A percentile compares a stretch with the other conserved stretches of the same genome.
Conservation (phyloP, 192 early-diverging fungal species). For the Podila verticillata region DNA sequence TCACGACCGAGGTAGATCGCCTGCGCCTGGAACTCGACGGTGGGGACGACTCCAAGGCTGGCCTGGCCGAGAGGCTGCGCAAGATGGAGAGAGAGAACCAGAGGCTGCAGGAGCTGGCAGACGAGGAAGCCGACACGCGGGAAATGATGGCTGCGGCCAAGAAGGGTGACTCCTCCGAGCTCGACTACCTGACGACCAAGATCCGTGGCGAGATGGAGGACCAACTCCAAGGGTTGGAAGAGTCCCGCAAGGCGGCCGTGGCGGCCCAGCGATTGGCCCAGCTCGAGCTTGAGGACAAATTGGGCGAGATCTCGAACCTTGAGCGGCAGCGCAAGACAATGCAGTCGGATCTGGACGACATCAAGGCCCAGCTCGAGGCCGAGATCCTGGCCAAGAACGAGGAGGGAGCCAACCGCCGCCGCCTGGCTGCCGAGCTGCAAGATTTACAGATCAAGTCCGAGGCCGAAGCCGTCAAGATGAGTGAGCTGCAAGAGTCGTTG, state of each 20-base stretch:
- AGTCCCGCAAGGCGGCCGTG: constrained; percentile 81
- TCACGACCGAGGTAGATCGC: constrained; percentile 65
- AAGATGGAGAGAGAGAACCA: constrained; percentile 69
- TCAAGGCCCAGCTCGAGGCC: constrained; percentile 68
- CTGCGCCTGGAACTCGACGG: constrained; percentile 70
- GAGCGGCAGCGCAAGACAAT: constrained; percentile 72
- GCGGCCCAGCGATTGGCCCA: constrained; percentile 77
- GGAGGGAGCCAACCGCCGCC: constrained; percentile 63
- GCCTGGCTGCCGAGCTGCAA: constrained; percentile 67
- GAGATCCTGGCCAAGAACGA: constrained; percentile 73
- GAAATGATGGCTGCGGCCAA: constrained; percentile 68
- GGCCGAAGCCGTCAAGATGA: constrained; percentile 68
- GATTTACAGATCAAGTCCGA: constrained; percentile 70
- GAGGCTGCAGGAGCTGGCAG: constrained; percentile 65
- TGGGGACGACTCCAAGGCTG: constrained; percentile 62
- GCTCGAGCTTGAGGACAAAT: constrained; percentile 85
- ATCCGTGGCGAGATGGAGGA: constrained; percentile 76
- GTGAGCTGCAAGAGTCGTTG: constrained; percentile 65
- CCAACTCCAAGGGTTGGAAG: constrained; percentile 81
- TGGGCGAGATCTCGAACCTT: constrained; percentile 70
- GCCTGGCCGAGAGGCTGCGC: constrained; percentile 52
- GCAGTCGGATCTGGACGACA: constrained; percentile 70
- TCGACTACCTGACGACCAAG: constrained; percentile 65
- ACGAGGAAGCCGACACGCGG: constrained; percentile 65
- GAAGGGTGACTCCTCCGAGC: constrained; percentile 56